These are phyloP conservation scores for Trichoderma koningii DNA, from an alignment of 2,329 filamentous ascomycete species.

Conservation along the genomic window DNA sequence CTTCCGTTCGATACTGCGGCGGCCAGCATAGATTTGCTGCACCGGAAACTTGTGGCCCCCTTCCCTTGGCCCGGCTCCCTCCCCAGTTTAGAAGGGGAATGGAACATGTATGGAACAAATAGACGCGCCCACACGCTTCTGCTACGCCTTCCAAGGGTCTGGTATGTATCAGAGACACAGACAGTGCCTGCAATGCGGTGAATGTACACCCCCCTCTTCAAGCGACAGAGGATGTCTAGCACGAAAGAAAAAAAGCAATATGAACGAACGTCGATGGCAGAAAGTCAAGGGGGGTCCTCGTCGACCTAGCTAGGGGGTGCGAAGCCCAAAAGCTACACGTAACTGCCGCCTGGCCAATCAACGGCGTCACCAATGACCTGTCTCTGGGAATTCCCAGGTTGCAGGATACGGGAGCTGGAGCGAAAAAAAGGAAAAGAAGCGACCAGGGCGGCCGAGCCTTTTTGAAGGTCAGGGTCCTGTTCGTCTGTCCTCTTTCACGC, in stretches of 20 bases:
- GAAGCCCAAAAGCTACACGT: neutral
- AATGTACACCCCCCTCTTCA: neutral
- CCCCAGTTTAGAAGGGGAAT: neutral
- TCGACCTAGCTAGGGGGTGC: constrained; percentile 14
- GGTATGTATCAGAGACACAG: neutral
- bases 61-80: constrained; percentile 9
- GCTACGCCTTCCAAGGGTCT: neutral
- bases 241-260: neutral
- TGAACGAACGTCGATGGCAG: neutral
- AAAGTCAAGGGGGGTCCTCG: constrained; percentile 6
- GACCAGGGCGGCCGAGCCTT: constrained; percentile 17
- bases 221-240: neutral
- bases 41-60: constrained; percentile 5
- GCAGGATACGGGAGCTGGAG: constrained; percentile 32
- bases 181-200: neutral
- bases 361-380: constrained; percentile 34
- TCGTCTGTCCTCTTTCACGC: neutral
- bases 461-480: constrained; percentile 2
- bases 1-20: constrained; percentile 1
- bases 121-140: constrained; percentile 2
- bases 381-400: constrained; percentile 36
- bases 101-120: constrained; percentile 18
- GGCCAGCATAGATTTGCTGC: constrained; percentile 7
- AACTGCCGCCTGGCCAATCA: constrained; percentile 34
- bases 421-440: neutral